Percentiles rank a stretch among this genome's conserved stretches.
Conservation (phyloP, 306 rosid genomes). For the Adenanthera pavonina region DNA sequence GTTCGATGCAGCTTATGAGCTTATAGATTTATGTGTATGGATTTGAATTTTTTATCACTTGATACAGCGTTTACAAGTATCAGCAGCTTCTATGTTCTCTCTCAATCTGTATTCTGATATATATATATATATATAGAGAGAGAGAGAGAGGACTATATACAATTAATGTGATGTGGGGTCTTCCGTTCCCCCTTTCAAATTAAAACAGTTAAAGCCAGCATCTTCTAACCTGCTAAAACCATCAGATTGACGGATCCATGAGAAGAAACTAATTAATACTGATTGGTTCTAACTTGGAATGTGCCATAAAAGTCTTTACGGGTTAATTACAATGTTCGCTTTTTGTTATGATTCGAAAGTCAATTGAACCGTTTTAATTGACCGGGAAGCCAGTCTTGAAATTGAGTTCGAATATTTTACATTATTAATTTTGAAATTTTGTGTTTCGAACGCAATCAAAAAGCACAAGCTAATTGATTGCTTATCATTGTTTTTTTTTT, state of each 20-base stretch:
- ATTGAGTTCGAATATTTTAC: background rate
- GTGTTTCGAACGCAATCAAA: slow-evolving; percentile 5
- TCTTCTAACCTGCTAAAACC: too few relatives aligned
- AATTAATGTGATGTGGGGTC: background rate
- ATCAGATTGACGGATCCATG: too few relatives aligned
- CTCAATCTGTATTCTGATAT: background rate
- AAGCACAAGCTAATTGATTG: slow-evolving; percentile 30
- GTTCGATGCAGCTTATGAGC: background rate
- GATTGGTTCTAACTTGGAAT: too few relatives aligned
- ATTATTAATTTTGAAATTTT: background rate
- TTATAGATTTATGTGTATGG: background rate
- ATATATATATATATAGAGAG: too few relatives aligned
- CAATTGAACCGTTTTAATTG: slow-evolving; percentile 11
- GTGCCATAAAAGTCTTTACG: too few relatives aligned
- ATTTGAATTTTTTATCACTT: background rate
- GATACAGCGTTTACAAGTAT: background rate
- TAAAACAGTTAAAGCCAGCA: too few relatives aligned
- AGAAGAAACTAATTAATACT: too few relatives aligned
- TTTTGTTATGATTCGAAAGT: background rate
- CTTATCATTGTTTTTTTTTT: slow-evolving; percentile 10
- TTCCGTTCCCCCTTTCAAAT: background rate
- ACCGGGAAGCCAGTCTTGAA: background rate
- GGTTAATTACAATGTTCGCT: too few relatives aligned
- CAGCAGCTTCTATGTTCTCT: background rate
- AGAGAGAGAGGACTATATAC: too few relatives aligned